Conservation (phyloP, 495 filamentous ascomycete genomes). For the Trichocladium uniseriatum region DNA sequence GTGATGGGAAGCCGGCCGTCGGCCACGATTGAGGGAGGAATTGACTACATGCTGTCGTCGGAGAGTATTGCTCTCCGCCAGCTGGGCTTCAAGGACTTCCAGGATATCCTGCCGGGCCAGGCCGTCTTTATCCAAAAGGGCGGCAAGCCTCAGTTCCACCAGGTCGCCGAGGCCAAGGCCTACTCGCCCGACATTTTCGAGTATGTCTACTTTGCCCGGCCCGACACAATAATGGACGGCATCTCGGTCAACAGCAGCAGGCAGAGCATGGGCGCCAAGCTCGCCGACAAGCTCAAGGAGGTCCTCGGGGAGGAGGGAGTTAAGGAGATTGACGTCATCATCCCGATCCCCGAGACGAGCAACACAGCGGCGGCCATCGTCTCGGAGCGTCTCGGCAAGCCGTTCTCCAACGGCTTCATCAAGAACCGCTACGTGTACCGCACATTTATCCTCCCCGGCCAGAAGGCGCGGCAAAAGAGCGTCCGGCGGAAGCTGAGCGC, state of each 20-base stretch:
- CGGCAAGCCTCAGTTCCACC: conserved; percentile 60
- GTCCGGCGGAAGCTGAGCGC: conserved; percentile 72
- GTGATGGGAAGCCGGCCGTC: conserved; percentile 69
- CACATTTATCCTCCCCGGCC: conserved; percentile 91
- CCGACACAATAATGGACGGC: conserved; percentile 84
- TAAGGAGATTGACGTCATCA: conserved; percentile 70
- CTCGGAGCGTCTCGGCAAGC: conserved; percentile 65
- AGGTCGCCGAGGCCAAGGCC: conserved; percentile 58
- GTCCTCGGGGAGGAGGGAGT: conserved; percentile 66
- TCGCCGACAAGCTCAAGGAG: conserved; percentile 68
- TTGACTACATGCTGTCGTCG: conserved; percentile 96
- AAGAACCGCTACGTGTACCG: conserved; percentile 97
- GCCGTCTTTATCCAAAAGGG: conserved; percentile 92
- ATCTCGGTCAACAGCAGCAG: conserved; percentile 84
- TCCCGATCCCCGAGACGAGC: conserved; percentile 33
- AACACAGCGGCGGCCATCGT: conserved; percentile 78
- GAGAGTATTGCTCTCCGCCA: conserved; percentile 88
- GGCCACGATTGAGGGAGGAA: conserved; percentile 50
- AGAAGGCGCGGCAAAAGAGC: conserved; percentile 71
- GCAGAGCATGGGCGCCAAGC: conserved; percentile 84
- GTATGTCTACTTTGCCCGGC: conserved; percentile 77
- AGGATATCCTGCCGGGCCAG: conserved; percentile 81
- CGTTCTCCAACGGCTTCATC: conserved; percentile 65
- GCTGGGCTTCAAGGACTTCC: conserved; percentile 72
- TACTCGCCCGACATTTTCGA: conserved; percentile 96